A percentile compares a stretch with the other conserved stretches of the same genome.
phyloP scores from a whole-genome alignment of 2,329 filamentous ascomycete genomes.

The Tolypocladium nubicola region DNA sequence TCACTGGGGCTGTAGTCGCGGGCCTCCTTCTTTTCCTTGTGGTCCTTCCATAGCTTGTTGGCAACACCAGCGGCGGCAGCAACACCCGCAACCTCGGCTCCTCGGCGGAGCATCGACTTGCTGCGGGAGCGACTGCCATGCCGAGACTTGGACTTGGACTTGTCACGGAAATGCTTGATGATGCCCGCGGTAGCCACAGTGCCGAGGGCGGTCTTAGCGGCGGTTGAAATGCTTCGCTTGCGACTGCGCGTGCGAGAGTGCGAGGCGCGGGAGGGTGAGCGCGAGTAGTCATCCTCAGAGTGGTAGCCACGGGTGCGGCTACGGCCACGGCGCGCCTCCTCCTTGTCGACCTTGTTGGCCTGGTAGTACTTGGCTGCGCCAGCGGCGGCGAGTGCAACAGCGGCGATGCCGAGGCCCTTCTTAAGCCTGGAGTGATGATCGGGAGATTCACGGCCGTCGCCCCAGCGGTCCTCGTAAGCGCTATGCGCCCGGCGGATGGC shows the following conservation, averaged over 20 bases:
- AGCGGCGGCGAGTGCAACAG: conserved; percentile 51
- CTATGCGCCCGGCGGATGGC: conserved; percentile 49
- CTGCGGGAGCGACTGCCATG: conserved; percentile 26
- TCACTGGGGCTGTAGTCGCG: conserved; percentile 18
- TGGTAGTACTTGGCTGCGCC: conserved; percentile 57
- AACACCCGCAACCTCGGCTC: conserved; percentile 50
- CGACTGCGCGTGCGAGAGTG: conserved; percentile 27
- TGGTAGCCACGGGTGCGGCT: conserved; percentile 35
- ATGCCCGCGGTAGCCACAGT: conserved; percentile 48
- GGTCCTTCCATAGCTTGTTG: conserved; percentile 49
- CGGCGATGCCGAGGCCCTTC: conserved; percentile 51
- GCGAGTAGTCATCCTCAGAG: conserved; percentile 30
- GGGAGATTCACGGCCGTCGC: conserved; percentile 26
- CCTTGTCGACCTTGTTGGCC: conserved; percentile 47
- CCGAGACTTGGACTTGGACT: conserved; percentile 30
- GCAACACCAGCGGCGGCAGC: conserved; percentile 50
- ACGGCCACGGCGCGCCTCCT: conserved; percentile 46
- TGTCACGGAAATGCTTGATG: conserved; percentile 45
- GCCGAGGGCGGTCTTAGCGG: conserved; percentile 47
- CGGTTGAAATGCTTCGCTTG: conserved; percentile 33
- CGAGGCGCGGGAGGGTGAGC: conserved; percentile 26
- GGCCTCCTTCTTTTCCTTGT: conserved; percentile 48
- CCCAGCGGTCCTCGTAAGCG: conserved; percentile 45
- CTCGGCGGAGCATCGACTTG: conserved; percentile 37
- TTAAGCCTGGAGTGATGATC: conserved; percentile 40